Evolutionary conservation across 345 rosid species (phyloP).

Genomic region (Microthlaspi erraticum): DNA sequence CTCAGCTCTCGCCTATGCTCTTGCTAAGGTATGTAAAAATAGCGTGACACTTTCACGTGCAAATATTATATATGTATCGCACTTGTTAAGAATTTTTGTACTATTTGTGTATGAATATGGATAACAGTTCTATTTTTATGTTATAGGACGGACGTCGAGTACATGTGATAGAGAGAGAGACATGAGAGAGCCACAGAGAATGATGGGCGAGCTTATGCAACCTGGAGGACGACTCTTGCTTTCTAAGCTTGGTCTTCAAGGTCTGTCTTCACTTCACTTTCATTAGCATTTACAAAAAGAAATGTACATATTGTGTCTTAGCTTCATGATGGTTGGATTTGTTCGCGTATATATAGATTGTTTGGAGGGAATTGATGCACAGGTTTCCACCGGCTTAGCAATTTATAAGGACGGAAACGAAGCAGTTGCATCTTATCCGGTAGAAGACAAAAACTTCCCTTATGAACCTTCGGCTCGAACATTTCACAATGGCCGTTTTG

Average conservation of each 20-base stretch:
- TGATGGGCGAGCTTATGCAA: slow-evolving; percentile 71
- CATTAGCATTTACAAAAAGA: too few species aligned
- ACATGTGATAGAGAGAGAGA: slow-evolving; percentile 71
- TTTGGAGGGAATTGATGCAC: slow-evolving; percentile 46
- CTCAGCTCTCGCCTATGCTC: slow-evolving; percentile 63
- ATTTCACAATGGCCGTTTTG: slow-evolving; percentile 45
- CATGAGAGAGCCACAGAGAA: slow-evolving; percentile 61
- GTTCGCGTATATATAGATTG: slow-evolving; percentile 38
- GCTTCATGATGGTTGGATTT: slow-evolving; percentile 7
- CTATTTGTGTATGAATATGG: too few species aligned
- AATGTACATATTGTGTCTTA: neutral
- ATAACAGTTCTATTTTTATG: neutral
- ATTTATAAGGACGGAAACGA: slow-evolving; percentile 38
- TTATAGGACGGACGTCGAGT: slow-evolving; percentile 65
- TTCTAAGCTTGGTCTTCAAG: slow-evolving; percentile 62
- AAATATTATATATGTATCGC: neutral
- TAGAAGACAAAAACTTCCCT: slow-evolving; percentile 32
- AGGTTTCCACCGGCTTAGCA: slow-evolving; percentile 10
- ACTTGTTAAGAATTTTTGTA: too few species aligned
- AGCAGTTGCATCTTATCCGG: slow-evolving; percentile 12
- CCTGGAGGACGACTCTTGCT: slow-evolving; percentile 71
- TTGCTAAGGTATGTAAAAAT: slow-evolving; percentile 56
- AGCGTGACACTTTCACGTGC: too few species aligned
- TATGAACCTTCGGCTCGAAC: slow-evolving; percentile 36
- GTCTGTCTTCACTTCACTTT: neutral